Conservation (phyloP, 495 filamentous ascomycete species). For the Aspergillus indologenus region DNA sequence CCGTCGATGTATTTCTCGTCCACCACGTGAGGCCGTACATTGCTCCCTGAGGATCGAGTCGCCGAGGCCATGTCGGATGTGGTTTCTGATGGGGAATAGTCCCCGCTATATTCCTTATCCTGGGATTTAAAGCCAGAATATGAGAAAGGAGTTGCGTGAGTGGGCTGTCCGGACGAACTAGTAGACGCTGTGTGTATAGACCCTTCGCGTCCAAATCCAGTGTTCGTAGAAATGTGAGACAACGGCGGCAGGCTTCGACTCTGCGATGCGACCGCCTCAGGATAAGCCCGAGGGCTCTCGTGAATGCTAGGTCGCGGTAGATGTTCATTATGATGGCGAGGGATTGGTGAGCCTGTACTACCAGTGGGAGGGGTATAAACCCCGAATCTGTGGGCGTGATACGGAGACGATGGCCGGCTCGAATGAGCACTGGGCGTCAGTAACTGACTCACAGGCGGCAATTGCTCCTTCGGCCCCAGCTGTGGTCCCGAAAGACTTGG, state of each 20-base stretch:
- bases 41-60: slow-evolving; percentile 17
- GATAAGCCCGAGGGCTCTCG: slow-evolving; percentile 21
- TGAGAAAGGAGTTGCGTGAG: slow-evolving; percentile 15
- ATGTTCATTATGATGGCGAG: slow-evolving; percentile 25
- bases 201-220: slow-evolving; percentile 22
- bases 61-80: slow-evolving; percentile 4
- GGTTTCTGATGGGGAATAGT: slow-evolving; percentile 23
- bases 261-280: slow-evolving; percentile 25
- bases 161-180: slow-evolving; percentile 6
- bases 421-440: slow-evolving; percentile 38
- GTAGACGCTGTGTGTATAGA: slow-evolving; percentile 6
- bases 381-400: slow-evolving; percentile 25
- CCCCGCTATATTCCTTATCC: slow-evolving; percentile 18
- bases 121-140: slow-evolving; percentile 17
- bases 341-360: slow-evolving; percentile 20
- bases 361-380: slow-evolving; percentile 21
- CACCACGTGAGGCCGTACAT: slow-evolving; percentile 43
- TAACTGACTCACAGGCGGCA: slow-evolving; percentile 49
- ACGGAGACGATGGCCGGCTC: slow-evolving; percentile 31
- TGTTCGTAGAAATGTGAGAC: slow-evolving; percentile 30
- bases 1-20: slow-evolving; percentile 59
- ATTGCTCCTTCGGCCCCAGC: slow-evolving; percentile 29
- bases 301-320: slow-evolving; percentile 17
- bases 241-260: slow-evolving; percentile 32
- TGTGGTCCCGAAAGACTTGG: slow-evolving; percentile 20